These are phyloP conservation scores for Candida sphagnicola DNA, from an alignment of 805 yeast genomes.

Conservation along the genomic window DNA sequence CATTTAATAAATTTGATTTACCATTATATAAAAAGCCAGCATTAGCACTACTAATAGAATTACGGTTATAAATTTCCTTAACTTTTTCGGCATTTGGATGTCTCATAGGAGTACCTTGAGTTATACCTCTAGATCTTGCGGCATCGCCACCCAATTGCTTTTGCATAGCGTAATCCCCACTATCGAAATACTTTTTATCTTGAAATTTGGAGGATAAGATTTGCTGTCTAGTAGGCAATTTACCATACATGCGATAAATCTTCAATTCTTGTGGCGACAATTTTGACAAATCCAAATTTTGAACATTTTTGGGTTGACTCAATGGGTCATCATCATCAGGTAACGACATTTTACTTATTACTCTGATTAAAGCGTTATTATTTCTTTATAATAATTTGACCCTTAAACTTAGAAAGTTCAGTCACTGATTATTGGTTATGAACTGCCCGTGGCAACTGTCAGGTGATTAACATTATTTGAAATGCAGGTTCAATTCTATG, in stretches of 20 bases:
- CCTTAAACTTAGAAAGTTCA: too few relatives aligned
- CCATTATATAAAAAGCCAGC: slow-evolving; percentile 43
- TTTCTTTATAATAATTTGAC: too few relatives aligned
- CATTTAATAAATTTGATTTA: slow-evolving; percentile 54
- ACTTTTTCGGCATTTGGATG: slow-evolving; percentile 58
- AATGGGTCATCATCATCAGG: slow-evolving; percentile 44
- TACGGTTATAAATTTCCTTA: slow-evolving; percentile 53
- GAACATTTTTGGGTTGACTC: slow-evolving; percentile 43
- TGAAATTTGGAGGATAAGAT: slow-evolving; percentile 69
- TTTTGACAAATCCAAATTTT: slow-evolving; percentile 50
- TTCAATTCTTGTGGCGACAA: slow-evolving; percentile 77
- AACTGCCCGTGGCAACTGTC: too few relatives aligned
- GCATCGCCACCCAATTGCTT: slow-evolving; percentile 31
- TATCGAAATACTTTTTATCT: slow-evolving; percentile 88
- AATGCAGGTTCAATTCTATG: too few relatives aligned
- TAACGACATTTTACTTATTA: slow-evolving; percentile 1
- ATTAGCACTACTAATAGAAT: slow-evolving; percentile 50
- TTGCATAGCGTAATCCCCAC: slow-evolving; percentile 90
- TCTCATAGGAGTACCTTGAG: slow-evolving; percentile 36
- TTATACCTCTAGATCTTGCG: slow-evolving; percentile 16
- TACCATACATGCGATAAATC: slow-evolving; percentile 77
- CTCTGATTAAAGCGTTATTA: too few relatives aligned
- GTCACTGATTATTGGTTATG: too few relatives aligned
- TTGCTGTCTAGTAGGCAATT: slow-evolving; percentile 77
- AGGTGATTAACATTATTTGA: too few relatives aligned